Percentiles rank a stretch among this genome's conserved stretches.
Conservation (phyloP, 306 rosid genomes). For the Spatholobus suberectus region DNA sequence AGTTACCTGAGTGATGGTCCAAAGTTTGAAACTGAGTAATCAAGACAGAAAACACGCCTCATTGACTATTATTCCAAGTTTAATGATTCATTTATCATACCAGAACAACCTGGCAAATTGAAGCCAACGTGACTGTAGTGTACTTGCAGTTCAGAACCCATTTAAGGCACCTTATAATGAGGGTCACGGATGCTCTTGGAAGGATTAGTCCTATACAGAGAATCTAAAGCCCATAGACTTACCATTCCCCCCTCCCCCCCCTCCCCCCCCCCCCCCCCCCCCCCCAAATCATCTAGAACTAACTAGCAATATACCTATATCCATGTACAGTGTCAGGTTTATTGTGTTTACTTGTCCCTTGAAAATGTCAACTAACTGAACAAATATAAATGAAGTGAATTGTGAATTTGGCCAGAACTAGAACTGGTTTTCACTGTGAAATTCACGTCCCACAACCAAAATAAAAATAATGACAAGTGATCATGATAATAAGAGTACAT, state of each 20-base stretch:
- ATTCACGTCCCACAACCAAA: neutral
- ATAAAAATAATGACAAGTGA: neutral
- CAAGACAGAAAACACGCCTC: neutral
- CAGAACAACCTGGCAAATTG: constrained; percentile 3
- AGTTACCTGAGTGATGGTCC: neutral
- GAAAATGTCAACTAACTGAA: neutral
- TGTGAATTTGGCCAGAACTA: neutral
- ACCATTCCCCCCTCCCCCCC: too few relatives aligned
- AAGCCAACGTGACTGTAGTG: neutral
- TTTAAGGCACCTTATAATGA: neutral
- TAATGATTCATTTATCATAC: neutral
- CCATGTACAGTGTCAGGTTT: neutral
- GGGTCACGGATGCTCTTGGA: neutral
- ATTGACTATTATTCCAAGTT: neutral
- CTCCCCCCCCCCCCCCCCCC: too few relatives aligned
- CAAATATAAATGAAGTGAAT: neutral
- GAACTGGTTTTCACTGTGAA: neutral
- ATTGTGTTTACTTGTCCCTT: neutral
- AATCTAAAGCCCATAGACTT: neutral
- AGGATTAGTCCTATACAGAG: neutral
- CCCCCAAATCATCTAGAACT: too few relatives aligned
- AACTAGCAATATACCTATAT: neutral
- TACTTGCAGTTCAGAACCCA: neutral
- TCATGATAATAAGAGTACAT: neutral
- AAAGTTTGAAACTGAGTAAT: neutral